A percentile compares a stretch with the other conserved stretches of the same genome.
phyloP scores from a whole-genome alignment of 2,329 filamentous ascomycete species.

The Sordariomycetes sp. region DNA sequence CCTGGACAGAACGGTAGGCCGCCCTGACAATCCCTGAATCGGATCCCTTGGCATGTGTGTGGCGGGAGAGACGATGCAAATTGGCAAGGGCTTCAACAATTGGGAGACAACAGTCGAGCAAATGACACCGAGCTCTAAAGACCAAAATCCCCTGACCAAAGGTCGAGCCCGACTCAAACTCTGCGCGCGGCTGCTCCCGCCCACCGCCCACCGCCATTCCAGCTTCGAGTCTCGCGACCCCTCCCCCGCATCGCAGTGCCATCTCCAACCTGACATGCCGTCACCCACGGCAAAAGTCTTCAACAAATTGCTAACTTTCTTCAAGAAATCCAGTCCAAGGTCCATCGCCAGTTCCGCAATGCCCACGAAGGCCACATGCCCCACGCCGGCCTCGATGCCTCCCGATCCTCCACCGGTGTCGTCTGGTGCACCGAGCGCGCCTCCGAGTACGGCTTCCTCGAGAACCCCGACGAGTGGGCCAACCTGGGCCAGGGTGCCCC shows the following conservation, averaged over 20 bases:
- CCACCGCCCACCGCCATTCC: no score
- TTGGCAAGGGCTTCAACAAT: no score
- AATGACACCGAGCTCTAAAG: no score
- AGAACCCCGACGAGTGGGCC: constrained; percentile 76
- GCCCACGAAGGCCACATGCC: constrained; percentile 86
- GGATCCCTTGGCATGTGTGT: neutral
- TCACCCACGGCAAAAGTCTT: neutral
- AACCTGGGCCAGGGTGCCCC: constrained; percentile 92
- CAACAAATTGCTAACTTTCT: constrained; percentile 1
- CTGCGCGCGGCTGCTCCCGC: no score
- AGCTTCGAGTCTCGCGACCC: no score
- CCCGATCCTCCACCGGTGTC: constrained; percentile 82
- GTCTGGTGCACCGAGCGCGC: constrained; percentile 89
- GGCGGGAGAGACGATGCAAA: no score
- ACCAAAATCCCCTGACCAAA: no score
- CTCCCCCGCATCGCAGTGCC: neutral
- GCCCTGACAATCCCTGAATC: neutral
- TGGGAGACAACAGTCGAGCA: no score
- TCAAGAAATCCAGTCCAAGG: constrained; percentile 69
- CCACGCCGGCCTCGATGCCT: constrained; percentile 84
- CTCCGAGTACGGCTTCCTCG: constrained; percentile 77
- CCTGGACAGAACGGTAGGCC: constrained; percentile 45
- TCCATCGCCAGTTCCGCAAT: constrained; percentile 81
- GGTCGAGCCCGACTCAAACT: no score
- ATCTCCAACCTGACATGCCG: neutral